Evolutionary conservation across 495 filamentous ascomycete genomes (phyloP).

Genomic region (Podospora comata): DNA sequence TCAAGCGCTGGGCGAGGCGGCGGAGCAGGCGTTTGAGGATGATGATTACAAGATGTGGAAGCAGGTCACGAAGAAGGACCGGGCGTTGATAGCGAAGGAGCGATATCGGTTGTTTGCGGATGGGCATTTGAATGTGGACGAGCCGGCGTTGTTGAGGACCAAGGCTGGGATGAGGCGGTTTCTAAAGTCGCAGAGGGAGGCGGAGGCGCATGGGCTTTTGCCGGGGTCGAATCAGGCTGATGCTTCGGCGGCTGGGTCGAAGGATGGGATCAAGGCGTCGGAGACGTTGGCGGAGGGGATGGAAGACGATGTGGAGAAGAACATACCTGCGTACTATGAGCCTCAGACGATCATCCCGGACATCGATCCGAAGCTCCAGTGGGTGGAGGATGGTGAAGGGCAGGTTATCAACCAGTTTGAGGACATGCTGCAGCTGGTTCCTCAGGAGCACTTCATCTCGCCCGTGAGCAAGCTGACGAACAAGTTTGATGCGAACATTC

Average conservation of each 20-base stretch:
- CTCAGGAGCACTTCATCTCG: conserved; percentile 71
- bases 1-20: conserved; percentile 50
- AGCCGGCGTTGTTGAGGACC: conserved; percentile 78
- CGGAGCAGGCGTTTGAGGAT: conserved; percentile 62
- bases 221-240: conserved; percentile 40
- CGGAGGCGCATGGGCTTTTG: conserved; percentile 42
- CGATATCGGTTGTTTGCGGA: conserved; percentile 80
- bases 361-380: conserved; percentile 67
- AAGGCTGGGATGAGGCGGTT: conserved; percentile 66
- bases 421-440: conserved; percentile 72
- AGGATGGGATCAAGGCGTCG: conserved; percentile 43
- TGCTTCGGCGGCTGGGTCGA: conserved; percentile 38
- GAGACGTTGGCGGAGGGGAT: conserved; percentile 90
- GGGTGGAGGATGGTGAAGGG: conserved; percentile 83
- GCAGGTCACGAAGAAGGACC: conserved; percentile 94
- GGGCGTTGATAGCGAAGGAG: conserved; percentile 76
- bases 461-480: conserved; percentile 71
- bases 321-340: conserved; percentile 92
- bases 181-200: conserved; percentile 68
- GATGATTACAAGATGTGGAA: conserved; percentile 97
- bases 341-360: conserved; percentile 82
- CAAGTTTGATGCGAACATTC: conserved; percentile 85
- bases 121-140: conserved; percentile 79
- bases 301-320: conserved; percentile 74
- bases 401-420: conserved; percentile 81